phyloP scores from a whole-genome alignment of 2,329 filamentous ascomycete genomes.

The Phyllosticta citriasiana region DNA sequence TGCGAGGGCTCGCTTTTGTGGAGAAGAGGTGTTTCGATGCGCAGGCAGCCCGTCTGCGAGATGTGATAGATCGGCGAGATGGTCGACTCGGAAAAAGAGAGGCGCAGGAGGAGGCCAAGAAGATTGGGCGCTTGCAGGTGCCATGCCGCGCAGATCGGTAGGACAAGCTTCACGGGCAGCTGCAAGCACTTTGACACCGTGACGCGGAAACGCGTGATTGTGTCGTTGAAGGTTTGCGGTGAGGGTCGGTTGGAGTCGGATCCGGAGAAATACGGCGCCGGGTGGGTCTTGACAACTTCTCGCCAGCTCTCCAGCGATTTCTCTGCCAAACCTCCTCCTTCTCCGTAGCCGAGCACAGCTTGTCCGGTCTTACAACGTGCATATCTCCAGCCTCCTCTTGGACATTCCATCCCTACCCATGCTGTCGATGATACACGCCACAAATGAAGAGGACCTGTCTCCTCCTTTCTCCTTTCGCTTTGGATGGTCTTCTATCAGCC shows the following conservation, averaged over 20 bases:
- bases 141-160: neutral
- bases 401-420: neutral
- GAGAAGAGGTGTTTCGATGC: neutral
- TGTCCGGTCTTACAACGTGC: neutral
- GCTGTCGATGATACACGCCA: neutral
- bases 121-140: neutral
- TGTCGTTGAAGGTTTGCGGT: neutral
- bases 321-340: neutral
- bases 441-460: neutral
- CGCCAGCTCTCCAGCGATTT: neutral
- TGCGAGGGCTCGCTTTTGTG: neutral
- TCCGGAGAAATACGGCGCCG: neutral
- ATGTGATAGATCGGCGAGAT: neutral
- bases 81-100: neutral
- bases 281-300: neutral
- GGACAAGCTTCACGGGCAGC: neutral
- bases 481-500: neutral
- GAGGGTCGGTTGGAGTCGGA: neutral
- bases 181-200: neutral
- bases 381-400: neutral
- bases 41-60: neutral
- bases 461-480: neutral
- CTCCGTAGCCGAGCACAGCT: neutral
- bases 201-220: neutral
- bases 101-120: neutral